Conservation (phyloP, 2,329 filamentous ascomycete species). For the Thielaviopsis ethacetica region DNA sequence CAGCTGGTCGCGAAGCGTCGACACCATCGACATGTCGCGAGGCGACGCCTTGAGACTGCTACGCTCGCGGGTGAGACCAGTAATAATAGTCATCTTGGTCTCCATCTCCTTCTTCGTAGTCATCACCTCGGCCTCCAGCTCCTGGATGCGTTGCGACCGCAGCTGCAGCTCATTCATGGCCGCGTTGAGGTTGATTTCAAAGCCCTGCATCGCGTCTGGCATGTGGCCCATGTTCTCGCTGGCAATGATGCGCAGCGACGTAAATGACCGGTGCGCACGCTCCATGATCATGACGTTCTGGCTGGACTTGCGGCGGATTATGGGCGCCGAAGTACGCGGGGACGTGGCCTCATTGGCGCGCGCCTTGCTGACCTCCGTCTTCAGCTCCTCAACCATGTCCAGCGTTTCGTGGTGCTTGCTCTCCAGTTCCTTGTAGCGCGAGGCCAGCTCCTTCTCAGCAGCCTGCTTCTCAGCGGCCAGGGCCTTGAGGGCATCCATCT, state of each 20-base stretch:
- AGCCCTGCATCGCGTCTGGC: slow-evolving; percentile 77
- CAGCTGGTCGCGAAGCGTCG: slow-evolving; percentile 73
- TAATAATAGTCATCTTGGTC: slow-evolving; percentile 88
- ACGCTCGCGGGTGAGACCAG: slow-evolving; percentile 79
- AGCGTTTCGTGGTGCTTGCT: slow-evolving; percentile 66
- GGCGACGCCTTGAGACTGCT: slow-evolving; percentile 73
- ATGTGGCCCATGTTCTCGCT: slow-evolving; percentile 68
- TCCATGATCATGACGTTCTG: slow-evolving; percentile 79
- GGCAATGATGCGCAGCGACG: slow-evolving; percentile 76
- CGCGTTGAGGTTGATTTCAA: slow-evolving; percentile 78
- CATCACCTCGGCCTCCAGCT: slow-evolving; percentile 70
- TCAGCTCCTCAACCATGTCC: slow-evolving; percentile 78
- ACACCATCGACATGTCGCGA: slow-evolving; percentile 82
- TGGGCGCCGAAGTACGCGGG: slow-evolving; percentile 49
- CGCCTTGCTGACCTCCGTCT: slow-evolving; percentile 69
- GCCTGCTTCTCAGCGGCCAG: slow-evolving; percentile 63
- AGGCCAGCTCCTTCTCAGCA: slow-evolving; percentile 53
- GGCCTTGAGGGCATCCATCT: slow-evolving; percentile 54
- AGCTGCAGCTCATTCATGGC: slow-evolving; percentile 84
- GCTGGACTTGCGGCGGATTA: slow-evolving; percentile 85
- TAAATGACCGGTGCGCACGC: slow-evolving; percentile 79
- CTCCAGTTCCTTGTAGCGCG: slow-evolving; percentile 72
- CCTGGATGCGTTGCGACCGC: slow-evolving; percentile 76
- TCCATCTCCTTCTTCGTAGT: slow-evolving; percentile 92
- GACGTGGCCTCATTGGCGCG: slow-evolving; percentile 43